Evolutionary conservation across 441 rosid genomes (phyloP), one percentile per base, ranked within the genome.

Genomic region (Aleurites moluccanus): DNA sequence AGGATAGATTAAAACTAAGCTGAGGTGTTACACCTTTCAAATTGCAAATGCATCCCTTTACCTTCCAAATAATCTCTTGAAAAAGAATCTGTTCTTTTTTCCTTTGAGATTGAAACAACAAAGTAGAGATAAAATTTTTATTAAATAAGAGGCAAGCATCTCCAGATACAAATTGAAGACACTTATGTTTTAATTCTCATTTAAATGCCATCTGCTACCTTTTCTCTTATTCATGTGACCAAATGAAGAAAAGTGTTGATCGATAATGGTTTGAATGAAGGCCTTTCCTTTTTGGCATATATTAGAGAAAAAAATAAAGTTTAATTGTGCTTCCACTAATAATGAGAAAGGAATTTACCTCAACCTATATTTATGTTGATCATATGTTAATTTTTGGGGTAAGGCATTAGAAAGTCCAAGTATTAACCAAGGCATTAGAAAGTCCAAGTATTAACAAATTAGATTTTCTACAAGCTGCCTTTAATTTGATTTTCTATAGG

Each of bases 1-100:
- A n/a, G n/a, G n/a, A n/a, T n/a, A n/a, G n/a, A n/a, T n/a, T n/a
- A n/a, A n/a, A n/a, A n/a, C n/a, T n/a, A n/a, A n/a, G n/a, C n/a
- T n/a, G n/a, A n/a, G n/a, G n/a, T n/a, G n/a, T n/a, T n/a, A n/a
- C n/a, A n/a, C 38, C 65, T 49, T 68, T 64, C 30, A 73, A 55
- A 50, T 20, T 52, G 35, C n/a, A n/a, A n/a, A n/a, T n/a, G n/a
- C n/a, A n/a, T n/a, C n/a, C n/a, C n/a, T 79, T 75, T 38, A 33
- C 64, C 15, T 72, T 61, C 66, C 30, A 38, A 60, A 30, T 23
- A 27, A 40, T 76, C 52, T 50, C 50, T 67, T 72, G 21, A 20
- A 55, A 23, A 30, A 44, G 62, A 35, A 49, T 65, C 4, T 35
- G 14, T 69, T 49, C 60, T 30, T 67, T 69, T 44, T 59, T 50